These are phyloP conservation scores for Polytolypa hystricis DNA, from an alignment of 2,329 filamentous ascomycete species.

Conservation along the genomic window DNA sequence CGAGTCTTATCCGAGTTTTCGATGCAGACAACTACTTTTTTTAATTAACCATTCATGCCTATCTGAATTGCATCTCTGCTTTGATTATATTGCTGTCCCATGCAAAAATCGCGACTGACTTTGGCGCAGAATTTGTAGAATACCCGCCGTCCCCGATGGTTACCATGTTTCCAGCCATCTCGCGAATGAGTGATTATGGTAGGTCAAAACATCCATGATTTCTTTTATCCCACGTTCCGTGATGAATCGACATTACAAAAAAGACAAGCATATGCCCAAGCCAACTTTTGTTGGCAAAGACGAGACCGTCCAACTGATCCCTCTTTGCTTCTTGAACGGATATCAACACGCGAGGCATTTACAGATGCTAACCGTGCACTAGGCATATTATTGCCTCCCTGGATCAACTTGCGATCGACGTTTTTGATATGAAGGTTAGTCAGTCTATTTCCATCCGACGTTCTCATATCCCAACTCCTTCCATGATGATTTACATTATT, in stretches of 20 bases:
- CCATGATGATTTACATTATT: constrained; percentile 54
- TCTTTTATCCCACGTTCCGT: constrained; percentile 37
- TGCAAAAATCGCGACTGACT: background rate
- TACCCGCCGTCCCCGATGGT: no score
- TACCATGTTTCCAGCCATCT: constrained; percentile 2
- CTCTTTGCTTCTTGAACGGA: background rate
- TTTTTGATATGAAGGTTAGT: constrained; percentile 4
- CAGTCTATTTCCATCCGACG: constrained; percentile 10
- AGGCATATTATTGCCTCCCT: background rate
- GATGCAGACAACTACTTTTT: constrained; percentile 46
- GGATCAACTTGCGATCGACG: background rate
- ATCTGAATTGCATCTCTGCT: constrained; percentile 29
- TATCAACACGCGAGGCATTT: background rate
- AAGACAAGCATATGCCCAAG: constrained; percentile 99
- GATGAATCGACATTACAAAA: constrained; percentile 72
- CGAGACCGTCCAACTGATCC: constrained; percentile 42
- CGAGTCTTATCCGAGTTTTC: constrained; percentile 54
- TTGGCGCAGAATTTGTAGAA: no score
- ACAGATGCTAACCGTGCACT: background rate
- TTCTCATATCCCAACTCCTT: constrained; percentile 20
- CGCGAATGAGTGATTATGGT: constrained; percentile 4
- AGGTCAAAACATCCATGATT: constrained; percentile 4
- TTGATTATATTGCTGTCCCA: background rate
- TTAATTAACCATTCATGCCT: constrained; percentile 51
- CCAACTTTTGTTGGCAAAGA: constrained; percentile 37